phyloP scores from a whole-genome alignment of 2,329 filamentous ascomycete species.

The Fusarium sp. region DNA sequence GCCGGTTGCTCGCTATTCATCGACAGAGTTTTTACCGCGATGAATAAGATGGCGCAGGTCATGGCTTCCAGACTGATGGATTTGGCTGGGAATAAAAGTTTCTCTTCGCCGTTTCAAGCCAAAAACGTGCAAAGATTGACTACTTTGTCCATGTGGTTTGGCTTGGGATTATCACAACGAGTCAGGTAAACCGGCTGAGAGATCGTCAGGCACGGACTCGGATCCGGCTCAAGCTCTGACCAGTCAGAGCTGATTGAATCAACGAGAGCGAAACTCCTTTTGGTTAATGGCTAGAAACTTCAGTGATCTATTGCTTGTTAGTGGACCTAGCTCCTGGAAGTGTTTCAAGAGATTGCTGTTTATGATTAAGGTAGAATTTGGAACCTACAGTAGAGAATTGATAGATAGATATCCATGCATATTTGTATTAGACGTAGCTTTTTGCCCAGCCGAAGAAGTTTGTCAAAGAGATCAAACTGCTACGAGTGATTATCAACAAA shows the following conservation, averaged over 20 bases:
- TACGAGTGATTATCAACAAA: not conserved
- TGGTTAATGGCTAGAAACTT: constrained; percentile 25
- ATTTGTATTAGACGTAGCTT: not conserved
- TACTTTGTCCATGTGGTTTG: constrained; percentile 18
- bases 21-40: not conserved
- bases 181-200: constrained; percentile 37
- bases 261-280: constrained; percentile 28
- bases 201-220: constrained; percentile 46
- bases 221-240: constrained; percentile 21
- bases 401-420: not conserved
- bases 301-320: constrained; percentile 19
- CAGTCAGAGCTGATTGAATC: constrained; percentile 14
- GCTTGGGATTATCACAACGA: constrained; percentile 20
- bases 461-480: not conserved
- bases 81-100: not conserved
- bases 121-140: constrained; percentile 5
- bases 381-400: not conserved
- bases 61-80: constrained; percentile 16
- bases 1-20: constrained; percentile 6
- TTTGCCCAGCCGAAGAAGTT: not conserved
- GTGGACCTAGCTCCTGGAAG: not conserved
- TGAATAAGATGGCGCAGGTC: not conserved
- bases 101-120: constrained; percentile 15
- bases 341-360: not conserved
- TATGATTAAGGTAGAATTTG: not conserved